phyloP scores from a whole-genome alignment of 176 grass and related monocot species.

The Rhynchospora tenuis region DNA sequence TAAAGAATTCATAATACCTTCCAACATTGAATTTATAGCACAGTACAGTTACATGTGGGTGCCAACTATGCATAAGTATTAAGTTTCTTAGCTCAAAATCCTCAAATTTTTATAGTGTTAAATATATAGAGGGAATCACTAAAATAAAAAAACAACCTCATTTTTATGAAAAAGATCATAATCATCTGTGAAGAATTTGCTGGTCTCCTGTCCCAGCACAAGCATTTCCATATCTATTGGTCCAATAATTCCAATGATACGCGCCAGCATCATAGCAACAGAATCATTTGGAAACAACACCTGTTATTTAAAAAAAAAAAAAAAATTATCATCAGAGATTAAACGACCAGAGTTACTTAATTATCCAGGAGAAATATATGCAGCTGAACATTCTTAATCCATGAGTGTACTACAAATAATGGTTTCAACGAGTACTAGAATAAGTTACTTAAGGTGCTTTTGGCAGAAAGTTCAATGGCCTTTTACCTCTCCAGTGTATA shows the following conservation, averaged over 20 bases:
- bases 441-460: not conserved
- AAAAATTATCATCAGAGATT: not conserved
- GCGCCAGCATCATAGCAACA: constrained; percentile 72
- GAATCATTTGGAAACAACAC: constrained; percentile 92
- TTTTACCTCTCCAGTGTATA: constrained; percentile 72
- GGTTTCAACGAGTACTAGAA: not conserved
- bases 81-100: not conserved
- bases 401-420: not conserved
- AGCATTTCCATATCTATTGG: constrained; percentile 98
- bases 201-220: constrained; percentile 53
- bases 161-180: constrained; percentile 76
- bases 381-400: not conserved
- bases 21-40: not conserved
- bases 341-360: not conserved
- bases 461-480: not conserved
- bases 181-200: constrained; percentile 79
- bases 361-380: constrained; percentile 2
- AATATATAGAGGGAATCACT: not conserved
- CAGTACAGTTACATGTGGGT: not conserved
- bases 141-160: constrained; percentile 48
- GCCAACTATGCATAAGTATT: not conserved
- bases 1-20: not conserved
- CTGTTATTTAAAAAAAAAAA: constrained; percentile 38
- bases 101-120: not conserved
- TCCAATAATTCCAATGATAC: constrained; percentile 64